phyloP scores from a whole-genome alignment of 1,284 basidiomycete species.

The Rhodotorula sp. region DNA sequence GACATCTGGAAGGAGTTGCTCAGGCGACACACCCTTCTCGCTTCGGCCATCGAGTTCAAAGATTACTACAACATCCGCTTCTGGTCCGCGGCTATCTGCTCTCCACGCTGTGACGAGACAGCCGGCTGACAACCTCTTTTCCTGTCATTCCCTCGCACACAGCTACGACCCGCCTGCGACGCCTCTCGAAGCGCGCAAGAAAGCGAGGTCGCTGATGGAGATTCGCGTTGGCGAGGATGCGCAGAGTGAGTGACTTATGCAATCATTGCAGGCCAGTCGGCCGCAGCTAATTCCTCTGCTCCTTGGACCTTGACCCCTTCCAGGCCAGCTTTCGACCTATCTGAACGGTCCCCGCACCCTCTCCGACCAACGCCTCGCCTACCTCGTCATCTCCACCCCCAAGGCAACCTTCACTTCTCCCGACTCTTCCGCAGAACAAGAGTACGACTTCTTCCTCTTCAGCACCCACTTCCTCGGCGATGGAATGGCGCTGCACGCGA shows the following conservation, averaged over 20 bases:
- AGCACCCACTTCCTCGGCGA: conserved; percentile 73
- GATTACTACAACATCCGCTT: conserved; percentile 64
- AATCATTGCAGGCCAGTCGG: not conserved
- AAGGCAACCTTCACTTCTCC: conserved; percentile 29
- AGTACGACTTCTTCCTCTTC: conserved; percentile 63
- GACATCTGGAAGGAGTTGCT: conserved; percentile 68
- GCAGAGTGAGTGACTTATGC: not conserved
- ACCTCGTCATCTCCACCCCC: conserved; percentile 61
- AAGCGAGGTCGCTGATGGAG: too few relatives aligned
- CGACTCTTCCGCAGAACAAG: conserved; percentile 11
- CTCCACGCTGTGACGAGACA: too few relatives aligned
- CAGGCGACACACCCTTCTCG: conserved; percentile 65
- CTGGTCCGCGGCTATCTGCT: conserved; percentile 53
- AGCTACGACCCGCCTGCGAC: too few relatives aligned
- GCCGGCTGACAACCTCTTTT: too few relatives aligned
- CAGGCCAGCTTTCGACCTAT: conserved; percentile 59
- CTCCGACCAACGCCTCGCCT: conserved; percentile 66
- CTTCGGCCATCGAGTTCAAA: conserved; percentile 56
- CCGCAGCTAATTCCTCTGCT: not conserved
- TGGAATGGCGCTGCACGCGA: conserved; percentile 72
- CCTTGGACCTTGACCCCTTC: not conserved
- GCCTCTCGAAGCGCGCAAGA: too few relatives aligned
- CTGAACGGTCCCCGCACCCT: conserved; percentile 71
- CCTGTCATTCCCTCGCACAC: too few relatives aligned
- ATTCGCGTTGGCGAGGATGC: too few relatives aligned